Evolutionary conservation across 306 rosid genomes (phyloP).

Genomic region (Lathyrus sativus): DNA sequence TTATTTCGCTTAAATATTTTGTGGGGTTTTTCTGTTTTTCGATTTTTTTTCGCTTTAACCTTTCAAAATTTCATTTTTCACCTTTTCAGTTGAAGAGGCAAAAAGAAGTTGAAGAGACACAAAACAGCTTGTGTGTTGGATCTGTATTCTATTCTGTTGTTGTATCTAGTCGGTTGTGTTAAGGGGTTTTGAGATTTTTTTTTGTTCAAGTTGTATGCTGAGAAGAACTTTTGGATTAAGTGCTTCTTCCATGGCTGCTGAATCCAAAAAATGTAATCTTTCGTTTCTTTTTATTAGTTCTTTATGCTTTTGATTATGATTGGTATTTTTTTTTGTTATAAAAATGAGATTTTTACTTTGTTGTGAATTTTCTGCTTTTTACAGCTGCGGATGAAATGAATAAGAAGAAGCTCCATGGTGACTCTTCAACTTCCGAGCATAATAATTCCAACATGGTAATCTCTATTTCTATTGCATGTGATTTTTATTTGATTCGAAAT

Average conservation of each 20-base stretch:
- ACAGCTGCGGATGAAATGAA: conserved; percentile 53
- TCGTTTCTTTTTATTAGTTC: not conserved
- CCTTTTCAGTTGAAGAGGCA: conserved; percentile 1
- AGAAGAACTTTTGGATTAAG: conserved; percentile 33
- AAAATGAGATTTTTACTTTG: conserved; percentile 8
- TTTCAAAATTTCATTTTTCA: conserved; percentile 8
- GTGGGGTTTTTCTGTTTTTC: conserved; percentile 34
- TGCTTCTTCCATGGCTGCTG: conserved; percentile 49
- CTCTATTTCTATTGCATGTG: conserved; percentile 32
- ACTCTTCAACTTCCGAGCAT: conserved; percentile 43
- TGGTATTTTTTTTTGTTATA: not conserved
- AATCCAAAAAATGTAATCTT: conserved; percentile 42
- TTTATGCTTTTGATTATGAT: conserved; percentile 24
- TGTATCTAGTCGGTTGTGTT: conserved; percentile 15
- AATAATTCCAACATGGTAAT: conserved; percentile 49
- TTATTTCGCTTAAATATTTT: conserved; percentile 36
- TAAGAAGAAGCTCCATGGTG: conserved; percentile 45
- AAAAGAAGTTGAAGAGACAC: not conserved
- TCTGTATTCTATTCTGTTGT: conserved; percentile 13
- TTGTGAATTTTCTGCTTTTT: conserved; percentile 32
- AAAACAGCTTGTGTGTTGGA: conserved; percentile 1
- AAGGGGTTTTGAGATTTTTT: conserved; percentile 27
- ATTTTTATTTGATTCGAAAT: conserved; percentile 24
- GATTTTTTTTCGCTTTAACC: not conserved
- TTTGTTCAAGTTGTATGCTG: conserved; percentile 30